Evolutionary conservation across 1,284 basidiomycete genomes (phyloP).

Genomic region (Hymenochaete sp.): DNA sequence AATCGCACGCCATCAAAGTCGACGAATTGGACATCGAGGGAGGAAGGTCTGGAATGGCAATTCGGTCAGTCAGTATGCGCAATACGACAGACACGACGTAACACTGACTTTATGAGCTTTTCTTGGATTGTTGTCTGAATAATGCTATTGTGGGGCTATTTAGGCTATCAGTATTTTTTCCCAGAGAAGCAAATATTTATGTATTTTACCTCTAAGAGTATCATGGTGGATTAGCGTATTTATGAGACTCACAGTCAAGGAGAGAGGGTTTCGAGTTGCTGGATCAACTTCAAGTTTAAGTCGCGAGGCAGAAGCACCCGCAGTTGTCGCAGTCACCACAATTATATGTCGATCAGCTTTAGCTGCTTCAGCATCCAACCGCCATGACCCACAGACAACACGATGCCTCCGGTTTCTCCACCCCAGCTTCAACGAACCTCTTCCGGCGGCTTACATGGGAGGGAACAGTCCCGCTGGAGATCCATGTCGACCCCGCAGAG

Average conservation of each 20-base stretch:
- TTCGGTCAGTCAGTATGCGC: conserved; percentile 16
- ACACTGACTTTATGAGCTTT: conserved; percentile 74
- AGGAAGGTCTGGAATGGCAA: conserved; percentile 54
- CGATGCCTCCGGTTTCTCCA: conserved; percentile 36
- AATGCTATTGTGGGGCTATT: conserved; percentile 90
- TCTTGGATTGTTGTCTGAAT: conserved; percentile 89
- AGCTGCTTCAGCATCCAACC: too few species aligned
- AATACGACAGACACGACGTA: not conserved
- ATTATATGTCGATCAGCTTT: too few species aligned
- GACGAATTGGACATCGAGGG: conserved; percentile 92
- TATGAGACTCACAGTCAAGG: too few species aligned
- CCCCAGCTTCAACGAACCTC: conserved; percentile 55
- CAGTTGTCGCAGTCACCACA: too few species aligned
- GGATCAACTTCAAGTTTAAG: too few species aligned
- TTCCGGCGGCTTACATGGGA: conserved; percentile 79
- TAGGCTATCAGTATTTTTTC: too few species aligned
- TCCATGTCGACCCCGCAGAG: conserved; percentile 77
- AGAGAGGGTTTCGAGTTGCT: too few species aligned
- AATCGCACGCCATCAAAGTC: conserved; percentile 98
- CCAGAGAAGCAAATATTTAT: too few species aligned
- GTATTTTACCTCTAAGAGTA: too few species aligned
- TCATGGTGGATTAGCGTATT: too few species aligned
- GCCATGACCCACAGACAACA: too few species aligned
- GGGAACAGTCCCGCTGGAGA: conserved; percentile 77
- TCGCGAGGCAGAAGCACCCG: too few species aligned